Conservation (phyloP, 352 stramenopile genomes). For the Globisporangium ultimum region DNA sequence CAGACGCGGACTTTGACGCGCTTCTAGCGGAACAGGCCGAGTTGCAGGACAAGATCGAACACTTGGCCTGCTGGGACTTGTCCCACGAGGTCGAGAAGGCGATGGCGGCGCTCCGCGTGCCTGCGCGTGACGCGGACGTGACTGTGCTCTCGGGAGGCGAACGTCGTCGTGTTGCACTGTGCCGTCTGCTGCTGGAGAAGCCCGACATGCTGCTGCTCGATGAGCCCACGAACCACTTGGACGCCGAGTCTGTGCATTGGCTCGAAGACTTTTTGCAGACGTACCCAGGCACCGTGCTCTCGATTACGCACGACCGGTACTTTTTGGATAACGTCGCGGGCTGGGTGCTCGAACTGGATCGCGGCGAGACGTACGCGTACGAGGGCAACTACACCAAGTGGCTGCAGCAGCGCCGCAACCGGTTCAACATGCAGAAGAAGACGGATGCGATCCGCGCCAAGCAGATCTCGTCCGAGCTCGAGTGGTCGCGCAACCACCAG, state of each 20-base stretch:
- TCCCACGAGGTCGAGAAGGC: constrained; percentile 81
- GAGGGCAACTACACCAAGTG: constrained; percentile 98
- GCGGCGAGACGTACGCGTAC: constrained; percentile 95
- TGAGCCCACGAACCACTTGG: constrained; percentile 98
- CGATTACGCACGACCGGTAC: constrained; percentile 98
- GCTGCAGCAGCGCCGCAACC: constrained; percentile 93
- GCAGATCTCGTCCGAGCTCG: constrained; percentile 91
- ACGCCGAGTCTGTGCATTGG: constrained; percentile 96
- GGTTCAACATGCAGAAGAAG: constrained; percentile 94
- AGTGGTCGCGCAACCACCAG: constrained; percentile 90
- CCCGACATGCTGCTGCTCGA: constrained; percentile 97
- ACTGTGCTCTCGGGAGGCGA: constrained; percentile 90
- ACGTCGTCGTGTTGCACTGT: constrained; percentile 94
- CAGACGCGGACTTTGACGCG: constrained; percentile 86
- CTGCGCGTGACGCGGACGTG: constrained; percentile 60
- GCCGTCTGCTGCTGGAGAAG: constrained; percentile 93
- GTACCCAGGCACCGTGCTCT: constrained; percentile 96
- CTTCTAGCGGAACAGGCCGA: constrained; percentile 83
- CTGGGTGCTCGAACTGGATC: constrained; percentile 98
- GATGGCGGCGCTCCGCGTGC: constrained; percentile 77
- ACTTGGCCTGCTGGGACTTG: constrained; percentile 80
- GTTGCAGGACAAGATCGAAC: constrained; percentile 86
- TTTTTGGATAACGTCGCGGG: constrained; percentile 98
- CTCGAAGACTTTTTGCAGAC: constrained; percentile 96
- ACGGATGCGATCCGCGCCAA: constrained; percentile 87